Base-by-base conservation (phyloP, 768 basidiomycete species). In the Suillus alpinus region DNA sequence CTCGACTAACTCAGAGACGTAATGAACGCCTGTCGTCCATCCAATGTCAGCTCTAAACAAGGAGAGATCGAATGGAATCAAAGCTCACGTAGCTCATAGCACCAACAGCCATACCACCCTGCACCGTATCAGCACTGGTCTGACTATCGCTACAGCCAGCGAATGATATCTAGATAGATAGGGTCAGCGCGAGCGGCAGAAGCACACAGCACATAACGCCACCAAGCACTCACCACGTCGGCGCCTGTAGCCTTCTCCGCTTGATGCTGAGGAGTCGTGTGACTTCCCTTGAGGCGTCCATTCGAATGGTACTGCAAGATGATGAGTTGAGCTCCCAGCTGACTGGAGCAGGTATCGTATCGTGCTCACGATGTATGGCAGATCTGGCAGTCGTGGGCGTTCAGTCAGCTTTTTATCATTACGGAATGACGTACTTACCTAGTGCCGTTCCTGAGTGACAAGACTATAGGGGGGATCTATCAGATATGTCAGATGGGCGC, bases 11-110 rank as follows among this genome's bases (percentile, higher is more conserved):
- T 78, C 58, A 90, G 65, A 0, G 84, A 73, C 3, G 71, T 75
- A 51, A 88, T 78, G 66, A 90, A 87, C 0, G 88, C 89, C 88
- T 91, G 56, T 18, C 32, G 16, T 34, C n/a, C 40, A 29, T 34
- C 39, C 8, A 57, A 57, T 14, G 44, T 71, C 10, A 67, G 56
- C 26, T 5, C 16, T 1, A 36, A 5, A n/a, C 10, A 6, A 9
- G 10, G 29, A 6, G 3, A 37, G 8, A 26, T 2, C 1, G 3
- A 26, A 26, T 37, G 14, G 16, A 7, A 14, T 14, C 18, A n/a
- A 59, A 59, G 75, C 88, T 53, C 68, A 90, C 89, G 73, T 88
- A 80, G 71, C 88, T 90, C 87, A 92, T 92, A 3, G 90, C 91
- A 2, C 91, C 91, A 7, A 88, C 86, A 0, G 89, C 86, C 4